phyloP scores from a whole-genome alignment of 176 grass and related monocot genomes.

The Urochloa ruziziensis region DNA sequence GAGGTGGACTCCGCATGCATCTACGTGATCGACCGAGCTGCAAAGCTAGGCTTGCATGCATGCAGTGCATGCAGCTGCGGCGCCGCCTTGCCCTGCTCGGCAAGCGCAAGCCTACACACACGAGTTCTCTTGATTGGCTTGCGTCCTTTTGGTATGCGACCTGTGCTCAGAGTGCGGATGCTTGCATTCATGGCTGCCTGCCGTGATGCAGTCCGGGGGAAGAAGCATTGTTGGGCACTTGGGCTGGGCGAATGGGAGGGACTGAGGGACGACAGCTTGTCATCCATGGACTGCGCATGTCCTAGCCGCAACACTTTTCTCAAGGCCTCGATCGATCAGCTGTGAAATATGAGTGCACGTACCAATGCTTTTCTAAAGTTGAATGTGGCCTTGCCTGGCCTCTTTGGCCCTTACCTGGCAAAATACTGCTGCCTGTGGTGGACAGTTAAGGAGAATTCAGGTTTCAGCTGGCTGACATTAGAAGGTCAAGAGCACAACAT shows the following conservation, averaged over 20 bases:
- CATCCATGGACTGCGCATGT: not conserved
- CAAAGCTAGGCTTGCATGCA: not conserved
- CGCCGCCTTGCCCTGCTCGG: not conserved
- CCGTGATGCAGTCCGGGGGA: not conserved
- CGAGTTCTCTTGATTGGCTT: not conserved
- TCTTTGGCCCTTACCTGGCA: too few species aligned
- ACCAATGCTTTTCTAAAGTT: not conserved
- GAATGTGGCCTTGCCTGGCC: not conserved
- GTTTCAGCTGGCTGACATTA: not conserved
- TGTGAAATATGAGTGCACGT: not conserved
- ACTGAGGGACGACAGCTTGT: slow-evolving; percentile 4
- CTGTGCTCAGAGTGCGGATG: not conserved
- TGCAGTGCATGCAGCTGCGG: not conserved
- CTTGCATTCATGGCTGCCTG: slow-evolving; percentile 16
- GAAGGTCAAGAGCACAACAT: not conserved
- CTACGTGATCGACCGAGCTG: not conserved
- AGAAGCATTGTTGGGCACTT: not conserved
- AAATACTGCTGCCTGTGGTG: not conserved
- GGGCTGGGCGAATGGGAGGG: not conserved
- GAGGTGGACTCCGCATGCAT: slow-evolving; percentile 8
- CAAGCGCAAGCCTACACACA: not conserved
- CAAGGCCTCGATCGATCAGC: not conserved
- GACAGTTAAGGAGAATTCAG: not conserved
- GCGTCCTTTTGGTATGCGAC: slow-evolving; percentile 27
- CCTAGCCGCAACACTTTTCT: slow-evolving; percentile 16